A percentile compares a stretch with the other conserved stretches of the same genome.
These are phyloP conservation scores for Cyberlindnera petersonii DNA, from an alignment of 805 yeast genomes.

Conservation along the genomic window DNA sequence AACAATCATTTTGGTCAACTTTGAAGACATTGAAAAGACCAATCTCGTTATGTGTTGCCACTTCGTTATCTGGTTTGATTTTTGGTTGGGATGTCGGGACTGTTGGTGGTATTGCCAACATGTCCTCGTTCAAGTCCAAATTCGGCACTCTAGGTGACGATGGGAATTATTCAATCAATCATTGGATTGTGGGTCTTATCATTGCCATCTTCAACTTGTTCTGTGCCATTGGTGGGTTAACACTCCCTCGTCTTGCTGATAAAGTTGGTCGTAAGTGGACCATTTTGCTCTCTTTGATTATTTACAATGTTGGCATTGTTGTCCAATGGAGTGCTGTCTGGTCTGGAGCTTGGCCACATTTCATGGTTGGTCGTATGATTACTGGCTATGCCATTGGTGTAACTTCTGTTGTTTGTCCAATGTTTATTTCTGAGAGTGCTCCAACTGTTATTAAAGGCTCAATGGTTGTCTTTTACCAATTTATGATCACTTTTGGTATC, in stretches of 20 bases:
- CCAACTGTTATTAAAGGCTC: conserved; percentile 70
- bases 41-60: conserved; percentile 29
- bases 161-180: conserved; percentile 41
- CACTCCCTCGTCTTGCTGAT: conserved; percentile 55
- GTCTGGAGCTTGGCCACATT: conserved; percentile 52
- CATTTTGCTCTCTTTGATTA: conserved; percentile 46
- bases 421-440: conserved; percentile 65
- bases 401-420: conserved; percentile 70
- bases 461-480: conserved; percentile 66
- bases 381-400: conserved; percentile 79
- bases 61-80: conserved; percentile 68
- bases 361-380: conserved; percentile 57
- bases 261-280: conserved; percentile 57
- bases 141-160: conserved; percentile 43
- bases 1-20: background rate
- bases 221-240: conserved; percentile 66
- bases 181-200: conserved; percentile 48
- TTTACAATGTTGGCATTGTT: conserved; percentile 58
- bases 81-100: conserved; percentile 82
- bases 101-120: conserved; percentile 65
- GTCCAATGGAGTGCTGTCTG: conserved; percentile 51
- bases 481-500: conserved; percentile 68
- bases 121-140: conserved; percentile 50
- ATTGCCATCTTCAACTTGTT: conserved; percentile 61
- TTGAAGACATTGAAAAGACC: background rate